These are phyloP conservation scores for Telfairia occidentalis DNA, from an alignment of 331 rosid genomes.

Conservation along the genomic window DNA sequence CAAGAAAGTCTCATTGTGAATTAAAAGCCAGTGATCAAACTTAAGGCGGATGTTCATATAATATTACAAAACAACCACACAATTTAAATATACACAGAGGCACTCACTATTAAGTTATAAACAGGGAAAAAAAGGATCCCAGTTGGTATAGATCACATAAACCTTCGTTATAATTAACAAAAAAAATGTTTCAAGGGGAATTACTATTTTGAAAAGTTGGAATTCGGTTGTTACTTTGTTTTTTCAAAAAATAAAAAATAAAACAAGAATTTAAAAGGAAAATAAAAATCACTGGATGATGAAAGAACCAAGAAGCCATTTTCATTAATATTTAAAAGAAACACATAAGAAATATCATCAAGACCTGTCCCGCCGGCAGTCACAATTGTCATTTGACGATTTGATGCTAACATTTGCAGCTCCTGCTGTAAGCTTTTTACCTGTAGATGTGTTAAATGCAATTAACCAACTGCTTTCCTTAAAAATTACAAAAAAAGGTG, in stretches of 20 bases:
- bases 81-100: not conserved
- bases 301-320: not conserved
- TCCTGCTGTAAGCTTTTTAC: constrained; percentile 63
- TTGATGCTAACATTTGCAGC: constrained; percentile 41
- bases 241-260: not conserved
- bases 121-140: no score
- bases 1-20: constrained; percentile 1
- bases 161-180: not conserved
- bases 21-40: not conserved
- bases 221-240: not conserved
- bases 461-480: constrained; percentile 8
- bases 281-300: not conserved
- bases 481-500: not conserved
- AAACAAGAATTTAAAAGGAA: not conserved
- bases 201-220: not conserved
- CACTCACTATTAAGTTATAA: not conserved
- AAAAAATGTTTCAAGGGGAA: not conserved
- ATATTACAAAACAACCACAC: not conserved
- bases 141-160: not conserved
- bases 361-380: constrained; percentile 56
- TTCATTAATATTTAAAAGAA: not conserved
- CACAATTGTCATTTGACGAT: constrained; percentile 50
- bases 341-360: not conserved
- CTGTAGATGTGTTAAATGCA: constrained; percentile 30
- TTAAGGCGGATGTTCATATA: not conserved